Base-by-base conservation (phyloP, 2,329 filamentous ascomycete genomes). In the Diaporthe ampelina region DNA sequence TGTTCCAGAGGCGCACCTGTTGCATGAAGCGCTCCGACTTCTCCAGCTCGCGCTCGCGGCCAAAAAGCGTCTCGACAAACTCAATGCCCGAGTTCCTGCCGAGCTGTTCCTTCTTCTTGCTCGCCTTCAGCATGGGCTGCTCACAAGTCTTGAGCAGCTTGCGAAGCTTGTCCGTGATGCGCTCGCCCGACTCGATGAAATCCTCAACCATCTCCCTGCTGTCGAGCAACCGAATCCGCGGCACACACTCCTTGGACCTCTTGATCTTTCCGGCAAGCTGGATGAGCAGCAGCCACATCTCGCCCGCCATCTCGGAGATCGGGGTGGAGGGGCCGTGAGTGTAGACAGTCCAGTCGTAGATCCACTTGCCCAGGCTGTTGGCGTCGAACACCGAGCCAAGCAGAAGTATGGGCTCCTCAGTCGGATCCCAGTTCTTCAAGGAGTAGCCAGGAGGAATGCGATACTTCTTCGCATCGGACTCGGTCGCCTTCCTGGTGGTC, bases 261-360 rank as follows among this genome's bases (percentile, higher is more conserved):
- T 97, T 98, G 83, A 98, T 91, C 87, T 98, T 98, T 82, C 95
- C 95, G 19, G 95, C 94, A 59, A 98, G 89, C 84, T 98, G 94
- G 83, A 98, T 98, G 74, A 98, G 90, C 65, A 98, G 89, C 32
- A 98, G 90, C 97, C 97, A 99, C 72, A 99, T 89, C 80, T 98
- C 95, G 78, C 96, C 97, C 3, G 97, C 95, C 84, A 97, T 92
- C 78, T 98, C 95, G 70, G 95, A 91, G 81, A 98, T 94, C 68
- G 95, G 94, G 15, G 94, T 95, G 54, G 91, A 90, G 19, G 95
- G 91, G 50, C 94, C 94, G 78, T 97, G 92, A 82, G 93, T 92
- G 86, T 94, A 98, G 77, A 98, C 94, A 24, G 97, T 98, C 97
- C 97, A 99, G 88, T 98, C 97, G 85, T 98, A 99, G 81, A 99